phyloP scores from a whole-genome alignment of 73 alveolate genomes.

The Durusdinium trenchii region DNA sequence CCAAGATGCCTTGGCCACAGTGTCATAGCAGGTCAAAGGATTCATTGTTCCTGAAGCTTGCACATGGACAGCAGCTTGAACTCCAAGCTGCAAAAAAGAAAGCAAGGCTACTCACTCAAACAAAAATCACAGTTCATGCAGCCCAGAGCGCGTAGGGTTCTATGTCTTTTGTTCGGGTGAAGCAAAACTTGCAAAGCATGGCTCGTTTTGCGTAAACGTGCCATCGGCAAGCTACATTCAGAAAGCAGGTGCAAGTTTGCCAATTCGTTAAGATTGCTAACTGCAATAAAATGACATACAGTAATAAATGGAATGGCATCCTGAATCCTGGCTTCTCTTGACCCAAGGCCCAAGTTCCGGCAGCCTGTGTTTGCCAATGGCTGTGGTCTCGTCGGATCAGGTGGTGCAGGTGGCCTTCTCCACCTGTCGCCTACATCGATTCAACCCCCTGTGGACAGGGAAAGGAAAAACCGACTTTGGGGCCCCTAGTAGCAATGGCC shows the following conservation, averaged over 20 bases:
- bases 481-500: no score
- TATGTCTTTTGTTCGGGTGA: no score
- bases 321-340: background rate
- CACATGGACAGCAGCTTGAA: no score
- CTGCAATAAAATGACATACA: background rate
- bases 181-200: background rate
- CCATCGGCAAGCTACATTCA: background rate
- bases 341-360: background rate
- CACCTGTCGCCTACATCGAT: no score
- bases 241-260: background rate
- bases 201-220: background rate
- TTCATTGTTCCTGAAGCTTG: slow-evolving; percentile 69
- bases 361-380: slow-evolving; percentile 74
- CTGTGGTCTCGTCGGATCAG: slow-evolving; percentile 64
- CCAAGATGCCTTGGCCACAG: slow-evolving; percentile 37
- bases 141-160: no score
- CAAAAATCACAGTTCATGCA: no score
- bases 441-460: no score
- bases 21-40: slow-evolving; percentile 78
- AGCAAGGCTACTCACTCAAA: no score
- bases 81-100: no score
- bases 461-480: no score
- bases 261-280: background rate
- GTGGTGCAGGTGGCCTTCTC: slow-evolving; percentile 72
- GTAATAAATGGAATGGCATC: background rate